These are phyloP conservation scores for Haematococcus sp. DNA, from an alignment of 139 green algal genomes.

Conservation along the genomic window DNA sequence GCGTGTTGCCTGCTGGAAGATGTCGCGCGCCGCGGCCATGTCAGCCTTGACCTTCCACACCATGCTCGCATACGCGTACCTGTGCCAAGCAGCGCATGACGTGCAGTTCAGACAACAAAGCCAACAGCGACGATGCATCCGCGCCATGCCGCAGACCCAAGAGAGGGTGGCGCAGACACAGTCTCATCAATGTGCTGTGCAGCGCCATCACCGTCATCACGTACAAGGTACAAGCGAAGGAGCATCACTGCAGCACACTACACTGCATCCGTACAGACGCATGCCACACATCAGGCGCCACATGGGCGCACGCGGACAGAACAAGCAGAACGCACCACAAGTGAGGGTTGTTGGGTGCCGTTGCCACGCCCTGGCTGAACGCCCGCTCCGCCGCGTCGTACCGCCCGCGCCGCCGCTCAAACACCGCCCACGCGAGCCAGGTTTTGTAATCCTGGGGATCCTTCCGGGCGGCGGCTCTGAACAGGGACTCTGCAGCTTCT, in stretches of 20 bases:
- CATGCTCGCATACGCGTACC: constrained; percentile 41
- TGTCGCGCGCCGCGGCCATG: constrained; percentile 20
- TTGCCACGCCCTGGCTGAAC: constrained; percentile 47
- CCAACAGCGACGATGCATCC: no score
- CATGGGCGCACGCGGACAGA: neutral
- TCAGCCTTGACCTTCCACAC: constrained; percentile 24
- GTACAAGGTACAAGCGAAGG: no score
- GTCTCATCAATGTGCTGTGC: no score
- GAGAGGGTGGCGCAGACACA: no score
- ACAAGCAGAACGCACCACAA: constrained; percentile 44
- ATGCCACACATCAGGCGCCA: no score
- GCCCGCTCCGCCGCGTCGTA: constrained; percentile 38
- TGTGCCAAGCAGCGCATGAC: no score
- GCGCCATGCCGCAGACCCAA: no score
- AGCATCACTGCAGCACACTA: no score
- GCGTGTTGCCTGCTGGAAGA: constrained; percentile 45
- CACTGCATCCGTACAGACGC: no score
- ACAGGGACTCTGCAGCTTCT: constrained; percentile 19
- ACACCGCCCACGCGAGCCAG: constrained; percentile 67
- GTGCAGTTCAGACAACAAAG: no score
- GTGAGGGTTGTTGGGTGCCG: constrained; percentile 60
- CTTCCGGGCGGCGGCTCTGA: constrained; percentile 11
- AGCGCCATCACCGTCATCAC: no score
- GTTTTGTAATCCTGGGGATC: constrained; percentile 58
- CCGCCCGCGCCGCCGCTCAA: constrained; percentile 55